phyloP scores from a whole-genome alignment of 164 flowering plant genomes.

The Magnolia kwangsiensis region DNA sequence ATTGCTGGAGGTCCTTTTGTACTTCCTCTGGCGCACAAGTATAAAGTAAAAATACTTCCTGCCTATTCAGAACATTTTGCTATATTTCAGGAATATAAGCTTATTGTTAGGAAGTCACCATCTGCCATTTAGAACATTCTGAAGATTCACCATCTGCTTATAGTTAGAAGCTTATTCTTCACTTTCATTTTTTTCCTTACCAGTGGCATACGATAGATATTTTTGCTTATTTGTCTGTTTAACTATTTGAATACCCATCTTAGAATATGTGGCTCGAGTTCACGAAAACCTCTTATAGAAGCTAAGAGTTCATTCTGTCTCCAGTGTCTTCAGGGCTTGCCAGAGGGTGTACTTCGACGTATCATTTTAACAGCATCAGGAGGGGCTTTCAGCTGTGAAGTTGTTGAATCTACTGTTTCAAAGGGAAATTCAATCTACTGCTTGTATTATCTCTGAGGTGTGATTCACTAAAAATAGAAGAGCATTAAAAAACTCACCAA shows the following conservation, averaged over 20 bases:
- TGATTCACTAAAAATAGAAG: too few relatives aligned
- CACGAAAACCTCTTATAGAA: slow-evolving; percentile 1
- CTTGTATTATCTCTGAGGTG: too few relatives aligned
- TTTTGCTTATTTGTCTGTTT: neutral
- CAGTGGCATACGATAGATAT: too few relatives aligned
- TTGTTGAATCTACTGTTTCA: neutral
- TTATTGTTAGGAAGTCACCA: too few relatives aligned
- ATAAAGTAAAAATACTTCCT: slow-evolving; percentile 93
- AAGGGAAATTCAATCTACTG: too few relatives aligned
- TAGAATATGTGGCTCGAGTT: too few relatives aligned
- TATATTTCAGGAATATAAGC: slow-evolving; percentile 74
- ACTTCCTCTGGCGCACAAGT: slow-evolving; percentile 92
- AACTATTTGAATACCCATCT: neutral
- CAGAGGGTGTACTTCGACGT: slow-evolving; percentile 88
- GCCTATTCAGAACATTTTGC: slow-evolving; percentile 99
- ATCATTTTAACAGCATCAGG: slow-evolving; percentile 95
- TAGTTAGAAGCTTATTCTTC: too few relatives aligned
- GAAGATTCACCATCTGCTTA: too few relatives aligned
- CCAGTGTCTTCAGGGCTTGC: slow-evolving; percentile 97
- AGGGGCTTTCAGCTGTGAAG: slow-evolving; percentile 85
- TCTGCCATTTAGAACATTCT: too few relatives aligned
- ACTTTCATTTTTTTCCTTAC: too few relatives aligned
- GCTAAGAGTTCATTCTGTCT: slow-evolving; percentile 20
- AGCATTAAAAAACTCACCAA: too few relatives aligned
- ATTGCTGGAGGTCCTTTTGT: slow-evolving; percentile 99